phyloP scores from a whole-genome alignment of 805 yeast genomes.

The Candida anglica region DNA sequence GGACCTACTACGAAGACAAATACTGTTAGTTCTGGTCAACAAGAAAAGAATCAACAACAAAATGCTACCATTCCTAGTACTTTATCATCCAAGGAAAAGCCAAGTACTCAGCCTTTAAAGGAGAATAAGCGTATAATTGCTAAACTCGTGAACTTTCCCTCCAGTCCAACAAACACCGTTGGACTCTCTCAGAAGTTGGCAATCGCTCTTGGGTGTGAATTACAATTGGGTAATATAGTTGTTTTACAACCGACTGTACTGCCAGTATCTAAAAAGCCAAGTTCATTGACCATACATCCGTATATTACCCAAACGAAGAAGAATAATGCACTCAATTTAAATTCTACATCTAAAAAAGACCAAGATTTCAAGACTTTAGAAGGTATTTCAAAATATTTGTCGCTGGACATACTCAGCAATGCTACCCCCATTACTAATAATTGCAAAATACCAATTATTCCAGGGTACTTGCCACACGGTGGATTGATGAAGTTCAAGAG shows the following conservation, averaged over 20 bases:
- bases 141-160: slow-evolving; percentile 35
- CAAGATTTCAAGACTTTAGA: slow-evolving; percentile 3
- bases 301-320: slow-evolving; percentile 42
- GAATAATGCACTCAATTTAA: slow-evolving; percentile 21
- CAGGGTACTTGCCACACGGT: slow-evolving; percentile 51
- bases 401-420: not conserved
- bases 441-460: slow-evolving; percentile 48
- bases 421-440: slow-evolving; percentile 45
- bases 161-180: slow-evolving; percentile 33
- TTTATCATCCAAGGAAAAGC: slow-evolving; percentile 8
- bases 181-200: slow-evolving; percentile 55
- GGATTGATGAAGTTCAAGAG: slow-evolving; percentile 52
- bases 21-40: slow-evolving; percentile 9
- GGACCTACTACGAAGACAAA: slow-evolving; percentile 42
- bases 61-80: slow-evolving; percentile 1
- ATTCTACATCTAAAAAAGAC: slow-evolving; percentile 26
- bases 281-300: slow-evolving; percentile 50
- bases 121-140: slow-evolving; percentile 50
- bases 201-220: slow-evolving; percentile 50
- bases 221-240: slow-evolving; percentile 49
- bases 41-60: slow-evolving; percentile 8
- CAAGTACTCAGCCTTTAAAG: slow-evolving; percentile 9
- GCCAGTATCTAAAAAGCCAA: slow-evolving; percentile 32
- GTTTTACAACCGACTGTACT: slow-evolving; percentile 45
- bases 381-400: not conserved